Percentiles rank a stretch among this genome's conserved stretches.
Conservation (phyloP, 164 flowering plant genomes). For the Chimonanthus praecox region DNA sequence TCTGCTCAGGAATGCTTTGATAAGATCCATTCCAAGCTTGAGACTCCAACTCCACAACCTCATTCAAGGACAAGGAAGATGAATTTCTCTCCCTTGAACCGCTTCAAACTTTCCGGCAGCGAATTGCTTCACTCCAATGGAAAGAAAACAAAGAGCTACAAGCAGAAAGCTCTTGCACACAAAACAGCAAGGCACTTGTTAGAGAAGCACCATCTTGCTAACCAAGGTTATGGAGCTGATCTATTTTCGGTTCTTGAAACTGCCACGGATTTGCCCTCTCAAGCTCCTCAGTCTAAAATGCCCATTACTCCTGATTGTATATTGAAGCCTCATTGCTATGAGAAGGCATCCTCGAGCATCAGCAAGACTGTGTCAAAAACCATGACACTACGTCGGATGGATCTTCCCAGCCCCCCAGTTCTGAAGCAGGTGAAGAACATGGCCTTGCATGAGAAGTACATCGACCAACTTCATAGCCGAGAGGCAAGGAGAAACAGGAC, state of each 20-base stretch:
- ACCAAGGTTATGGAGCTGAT: slow-evolving; percentile 46
- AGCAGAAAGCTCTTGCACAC: slow-evolving; percentile 39
- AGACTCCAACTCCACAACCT: slow-evolving; percentile 54
- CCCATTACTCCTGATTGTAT: slow-evolving; percentile 40
- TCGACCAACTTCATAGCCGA: slow-evolving; percentile 66
- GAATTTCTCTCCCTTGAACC: slow-evolving; percentile 23
- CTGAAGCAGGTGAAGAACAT: slow-evolving; percentile 71
- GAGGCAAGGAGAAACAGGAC: slow-evolving; percentile 57
- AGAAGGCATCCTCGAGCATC: slow-evolving; percentile 25
- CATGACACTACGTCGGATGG: slow-evolving; percentile 13
- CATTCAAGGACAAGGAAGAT: slow-evolving; percentile 44
- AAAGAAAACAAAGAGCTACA: slow-evolving; percentile 30
- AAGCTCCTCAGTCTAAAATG: slow-evolving; percentile 10
- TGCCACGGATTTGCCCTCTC: slow-evolving; percentile 19
- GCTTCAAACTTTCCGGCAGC: slow-evolving; percentile 46
- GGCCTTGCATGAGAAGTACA: slow-evolving; percentile 80
- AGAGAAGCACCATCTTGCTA: slow-evolving; percentile 39
- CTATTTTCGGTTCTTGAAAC: slow-evolving; percentile 65
- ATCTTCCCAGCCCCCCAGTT: slow-evolving; percentile 64
- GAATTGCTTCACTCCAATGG: slow-evolving; percentile 37
- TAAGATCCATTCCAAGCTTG: slow-evolving; percentile 46
- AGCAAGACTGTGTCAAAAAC: slow-evolving; percentile 43
- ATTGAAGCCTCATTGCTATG: slow-evolving; percentile 13
- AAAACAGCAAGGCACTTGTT: slow-evolving; percentile 52
- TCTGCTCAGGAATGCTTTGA: slow-evolving; percentile 86